These are phyloP conservation scores for Massarina eburnea DNA, from an alignment of 2,329 filamentous ascomycete genomes.

Conservation along the genomic window DNA sequence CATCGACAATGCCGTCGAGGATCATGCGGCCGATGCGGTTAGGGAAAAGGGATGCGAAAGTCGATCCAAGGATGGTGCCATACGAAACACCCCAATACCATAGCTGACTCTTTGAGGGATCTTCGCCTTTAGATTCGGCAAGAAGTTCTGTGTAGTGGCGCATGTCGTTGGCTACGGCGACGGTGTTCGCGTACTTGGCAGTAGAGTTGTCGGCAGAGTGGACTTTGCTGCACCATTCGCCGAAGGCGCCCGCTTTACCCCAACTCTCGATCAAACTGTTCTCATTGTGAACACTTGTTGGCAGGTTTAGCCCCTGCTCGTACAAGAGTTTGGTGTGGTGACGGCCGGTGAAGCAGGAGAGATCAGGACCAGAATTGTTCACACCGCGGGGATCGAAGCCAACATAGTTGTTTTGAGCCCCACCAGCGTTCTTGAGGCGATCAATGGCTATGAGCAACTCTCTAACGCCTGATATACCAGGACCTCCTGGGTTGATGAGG, in stretches of 20 bases:
- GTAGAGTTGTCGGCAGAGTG: constrained; percentile 1
- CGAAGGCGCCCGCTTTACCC: constrained; percentile 7
- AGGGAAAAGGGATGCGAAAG: constrained; percentile 48
- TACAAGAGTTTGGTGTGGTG: constrained; percentile 5
- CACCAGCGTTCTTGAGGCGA: constrained; percentile 3
- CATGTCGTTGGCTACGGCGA: constrained; percentile 15
- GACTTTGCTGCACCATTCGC: constrained; percentile 14
- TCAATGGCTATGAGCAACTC: constrained; percentile 24
- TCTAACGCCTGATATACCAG: constrained; percentile 47
- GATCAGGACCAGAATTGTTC: constrained; percentile 32
- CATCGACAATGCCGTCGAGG: constrained; percentile 43
- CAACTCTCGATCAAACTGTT: constrained; percentile 3
- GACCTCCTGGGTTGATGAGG: constrained; percentile 52
- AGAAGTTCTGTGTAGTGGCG: constrained; percentile 14
- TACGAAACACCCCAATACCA: constrained; percentile 47
- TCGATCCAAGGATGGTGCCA: constrained; percentile 48
- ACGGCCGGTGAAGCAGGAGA: constrained; percentile 36
- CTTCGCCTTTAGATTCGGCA: constrained; percentile 12
- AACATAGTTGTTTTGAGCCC: constrained; percentile 44
- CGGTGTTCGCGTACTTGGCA: constrained; percentile 9
- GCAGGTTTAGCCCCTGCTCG: neutral
- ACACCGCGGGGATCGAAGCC: constrained; percentile 48
- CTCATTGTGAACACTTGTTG: constrained; percentile 7
- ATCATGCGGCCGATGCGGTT: constrained; percentile 43
- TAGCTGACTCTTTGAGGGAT: constrained; percentile 18